phyloP scores from a whole-genome alignment of 2,329 filamentous ascomycete genomes.

The Verticillium albo-atrum region DNA sequence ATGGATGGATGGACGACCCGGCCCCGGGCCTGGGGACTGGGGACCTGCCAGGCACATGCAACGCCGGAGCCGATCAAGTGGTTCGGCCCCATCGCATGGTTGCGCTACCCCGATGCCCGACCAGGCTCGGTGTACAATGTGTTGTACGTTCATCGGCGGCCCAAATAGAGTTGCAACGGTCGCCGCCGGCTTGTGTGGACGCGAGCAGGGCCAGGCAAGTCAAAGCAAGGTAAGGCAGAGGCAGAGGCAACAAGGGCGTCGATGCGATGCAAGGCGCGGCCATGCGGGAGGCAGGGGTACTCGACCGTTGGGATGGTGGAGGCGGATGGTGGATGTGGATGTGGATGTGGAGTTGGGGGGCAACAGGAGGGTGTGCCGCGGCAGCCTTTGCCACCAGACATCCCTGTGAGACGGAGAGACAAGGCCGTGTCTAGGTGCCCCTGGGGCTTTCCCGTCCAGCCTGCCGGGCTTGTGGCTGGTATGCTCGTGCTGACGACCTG shows the following conservation, averaged over 20 bases:
- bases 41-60: not conserved
- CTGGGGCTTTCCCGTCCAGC: not conserved
- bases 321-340: conserved; percentile 3
- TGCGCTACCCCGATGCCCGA: not conserved
- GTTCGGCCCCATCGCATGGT: not conserved
- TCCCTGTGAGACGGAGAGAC: not conserved
- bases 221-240: conserved; percentile 2
- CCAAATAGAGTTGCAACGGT: not conserved
- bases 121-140: not conserved
- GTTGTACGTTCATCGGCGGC: not conserved
- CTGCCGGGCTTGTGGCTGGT: conserved; percentile 9
- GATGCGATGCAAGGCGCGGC: not conserved
- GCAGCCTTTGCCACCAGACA: not conserved
- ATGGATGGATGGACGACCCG: not conserved
- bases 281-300: conserved; percentile 3
- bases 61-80: not conserved
- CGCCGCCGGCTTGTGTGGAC: not conserved
- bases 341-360: not conserved
- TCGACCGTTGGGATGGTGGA: conserved; percentile 1
- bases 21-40: not conserved
- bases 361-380: not conserved
- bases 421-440: not conserved
- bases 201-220: conserved; percentile 1
- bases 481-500: conserved; percentile 13
- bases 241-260: not conserved